A percentile compares a stretch with the other conserved stretches of the same genome.
phyloP scores from a whole-genome alignment of 2,329 filamentous ascomycete genomes.

The Cercospora janseana region DNA sequence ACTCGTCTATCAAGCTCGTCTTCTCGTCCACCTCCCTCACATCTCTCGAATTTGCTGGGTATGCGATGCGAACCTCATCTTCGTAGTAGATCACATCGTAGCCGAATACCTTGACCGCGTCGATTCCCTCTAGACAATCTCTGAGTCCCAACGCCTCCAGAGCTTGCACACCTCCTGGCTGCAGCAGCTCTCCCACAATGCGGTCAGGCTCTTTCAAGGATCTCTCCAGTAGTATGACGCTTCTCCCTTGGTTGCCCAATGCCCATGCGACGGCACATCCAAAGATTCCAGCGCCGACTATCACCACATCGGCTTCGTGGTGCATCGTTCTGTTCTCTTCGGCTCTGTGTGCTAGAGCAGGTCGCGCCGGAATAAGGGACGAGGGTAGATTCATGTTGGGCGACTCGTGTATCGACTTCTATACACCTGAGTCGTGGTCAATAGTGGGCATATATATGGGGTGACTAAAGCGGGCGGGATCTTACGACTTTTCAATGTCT shows the following conservation, averaged over 20 bases:
- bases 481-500: constrained; percentile 7
- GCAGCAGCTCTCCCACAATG: constrained; percentile 92
- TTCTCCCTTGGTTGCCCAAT: constrained; percentile 83
- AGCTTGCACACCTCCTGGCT: constrained; percentile 84
- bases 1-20: constrained; percentile 35
- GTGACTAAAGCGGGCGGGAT: background rate
- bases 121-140: constrained; percentile 83
- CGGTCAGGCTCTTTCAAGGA: constrained; percentile 90
- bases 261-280: constrained; percentile 84
- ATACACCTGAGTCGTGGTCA: constrained; percentile 4
- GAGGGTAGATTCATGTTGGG: constrained; percentile 13
- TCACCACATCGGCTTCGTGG: constrained; percentile 75
- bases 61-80: constrained; percentile 70
- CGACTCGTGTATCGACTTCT: constrained; percentile 8
- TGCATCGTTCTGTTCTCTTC: constrained; percentile 51
- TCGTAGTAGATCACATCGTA: constrained; percentile 86
- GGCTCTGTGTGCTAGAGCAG: constrained; percentile 23
- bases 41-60: constrained; percentile 60
- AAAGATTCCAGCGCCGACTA: constrained; percentile 87
- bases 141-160: constrained; percentile 75
- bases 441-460: background rate
- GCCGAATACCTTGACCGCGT: constrained; percentile 76
- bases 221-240: constrained; percentile 83
- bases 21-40: constrained; percentile 36
- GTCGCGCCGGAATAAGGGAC: constrained; percentile 12